Evolutionary conservation across 148 eudicot species (phyloP).

Genomic region (Agrostemma githago): DNA sequence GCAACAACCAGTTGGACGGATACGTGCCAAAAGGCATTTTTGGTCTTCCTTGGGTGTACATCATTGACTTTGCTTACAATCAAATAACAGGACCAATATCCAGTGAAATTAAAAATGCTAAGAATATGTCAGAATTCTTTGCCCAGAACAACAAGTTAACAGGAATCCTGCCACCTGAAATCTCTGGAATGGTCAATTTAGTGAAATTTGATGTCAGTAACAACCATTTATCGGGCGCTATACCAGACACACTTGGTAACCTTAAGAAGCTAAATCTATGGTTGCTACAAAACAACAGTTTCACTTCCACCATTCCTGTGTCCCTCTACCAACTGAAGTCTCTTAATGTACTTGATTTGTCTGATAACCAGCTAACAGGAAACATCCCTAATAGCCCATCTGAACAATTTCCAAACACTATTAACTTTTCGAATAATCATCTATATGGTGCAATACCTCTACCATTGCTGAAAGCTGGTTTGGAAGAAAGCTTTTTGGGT

Average conservation of each 20-base stretch:
- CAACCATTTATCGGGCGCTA: slow-evolving; percentile 60
- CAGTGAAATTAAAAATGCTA: slow-evolving; percentile 47
- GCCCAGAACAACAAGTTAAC: slow-evolving; percentile 63
- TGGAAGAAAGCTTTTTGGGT: slow-evolving; percentile 61
- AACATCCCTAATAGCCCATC: slow-evolving; percentile 49
- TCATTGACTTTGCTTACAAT: slow-evolving; percentile 63
- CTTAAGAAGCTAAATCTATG: slow-evolving; percentile 51
- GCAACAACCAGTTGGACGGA: slow-evolving; percentile 50
- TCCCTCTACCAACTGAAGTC: slow-evolving; percentile 53
- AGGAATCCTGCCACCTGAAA: slow-evolving; percentile 58
- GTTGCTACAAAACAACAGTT: slow-evolving; percentile 54
- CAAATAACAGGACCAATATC: slow-evolving; percentile 47
- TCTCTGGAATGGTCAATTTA: slow-evolving; percentile 45
- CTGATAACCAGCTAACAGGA: slow-evolving; percentile 59
- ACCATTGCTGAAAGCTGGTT: slow-evolving; percentile 45
- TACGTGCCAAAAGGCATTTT: slow-evolving; percentile 52
- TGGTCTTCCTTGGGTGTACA: slow-evolving; percentile 58
- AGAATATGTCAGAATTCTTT: slow-evolving; percentile 60
- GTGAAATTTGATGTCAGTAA: slow-evolving; percentile 76
- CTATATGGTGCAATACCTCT: slow-evolving; percentile 71
- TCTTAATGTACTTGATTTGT: slow-evolving; percentile 68
- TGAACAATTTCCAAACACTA: slow-evolving; percentile 52
- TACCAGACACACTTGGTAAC: slow-evolving; percentile 57
- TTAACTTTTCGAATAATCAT: slow-evolving; percentile 66
- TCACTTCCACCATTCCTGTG: slow-evolving; percentile 60